These are phyloP conservation scores for Fraxinus sp. DNA, from an alignment of 305 asterid species.

Conservation along the genomic window DNA sequence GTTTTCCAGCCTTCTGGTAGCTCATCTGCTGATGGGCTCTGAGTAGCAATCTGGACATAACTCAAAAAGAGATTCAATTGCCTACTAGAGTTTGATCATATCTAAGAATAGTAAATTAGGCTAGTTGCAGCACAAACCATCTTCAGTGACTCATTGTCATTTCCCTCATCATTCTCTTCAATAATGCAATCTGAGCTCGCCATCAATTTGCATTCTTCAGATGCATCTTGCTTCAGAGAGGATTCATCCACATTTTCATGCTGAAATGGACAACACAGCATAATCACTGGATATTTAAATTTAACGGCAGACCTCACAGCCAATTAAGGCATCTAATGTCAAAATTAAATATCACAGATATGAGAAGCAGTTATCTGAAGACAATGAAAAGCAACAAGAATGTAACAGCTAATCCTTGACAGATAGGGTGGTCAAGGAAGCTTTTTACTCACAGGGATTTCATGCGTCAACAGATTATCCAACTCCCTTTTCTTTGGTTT, in stretches of 20 bases:
- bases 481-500: slow-evolving; percentile 21
- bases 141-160: neutral
- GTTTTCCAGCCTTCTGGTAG: slow-evolving; percentile 43
- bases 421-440: slow-evolving; percentile 16
- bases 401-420: neutral
- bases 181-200: slow-evolving; percentile 5
- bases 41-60: slow-evolving; percentile 32
- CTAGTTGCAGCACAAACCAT: slow-evolving; percentile 3
- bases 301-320: neutral
- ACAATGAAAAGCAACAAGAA: slow-evolving; percentile 12
- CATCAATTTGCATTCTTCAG: neutral
- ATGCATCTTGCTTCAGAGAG: neutral
- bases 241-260: slow-evolving; percentile 2
- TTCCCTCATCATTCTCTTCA: neutral
- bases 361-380: neutral
- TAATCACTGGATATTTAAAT: neutral
- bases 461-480: neutral
- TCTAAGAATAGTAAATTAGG: neutral
- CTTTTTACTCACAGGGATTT: slow-evolving; percentile 18
- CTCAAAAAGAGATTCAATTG: slow-evolving; percentile 1
- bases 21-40: slow-evolving; percentile 26
- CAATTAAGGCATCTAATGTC: neutral
- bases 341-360: slow-evolving; percentile 1
- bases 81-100: slow-evolving; percentile 6
- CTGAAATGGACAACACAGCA: slow-evolving; percentile 1